These are phyloP conservation scores for Phytopythium mirpurense DNA, from an alignment of 352 stramenopile species.

Conservation along the genomic window DNA sequence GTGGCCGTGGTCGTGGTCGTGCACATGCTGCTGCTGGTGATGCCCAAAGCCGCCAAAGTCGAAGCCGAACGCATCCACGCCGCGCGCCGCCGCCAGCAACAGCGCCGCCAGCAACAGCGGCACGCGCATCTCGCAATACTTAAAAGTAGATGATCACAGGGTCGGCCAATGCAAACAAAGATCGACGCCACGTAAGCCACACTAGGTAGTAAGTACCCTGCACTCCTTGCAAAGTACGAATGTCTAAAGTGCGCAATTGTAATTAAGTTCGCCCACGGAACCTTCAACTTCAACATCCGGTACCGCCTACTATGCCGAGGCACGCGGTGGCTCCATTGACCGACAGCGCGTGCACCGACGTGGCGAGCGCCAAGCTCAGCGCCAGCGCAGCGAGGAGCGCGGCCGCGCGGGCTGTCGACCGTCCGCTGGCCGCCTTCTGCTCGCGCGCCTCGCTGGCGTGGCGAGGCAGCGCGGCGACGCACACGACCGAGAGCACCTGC, in stretches of 20 bases:
- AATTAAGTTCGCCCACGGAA: too few relatives aligned
- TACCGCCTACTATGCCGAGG: conserved; percentile 38
- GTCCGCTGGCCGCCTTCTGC: conserved; percentile 19
- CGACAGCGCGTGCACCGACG: conserved; percentile 45
- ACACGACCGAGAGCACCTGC: conserved; percentile 40
- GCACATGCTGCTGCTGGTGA: conserved; percentile 11
- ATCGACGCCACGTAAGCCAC: too few relatives aligned
- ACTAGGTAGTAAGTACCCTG: too few relatives aligned
- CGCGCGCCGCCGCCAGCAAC: conserved; percentile 4
- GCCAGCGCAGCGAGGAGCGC: conserved; percentile 18
- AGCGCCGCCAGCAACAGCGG: conserved; percentile 17
- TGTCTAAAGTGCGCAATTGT: too few relatives aligned
- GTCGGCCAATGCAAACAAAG: too few relatives aligned
- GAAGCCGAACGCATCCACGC: conserved; percentile 7
- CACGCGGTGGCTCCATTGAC: conserved; percentile 47
- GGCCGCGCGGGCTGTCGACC: conserved; percentile 14
- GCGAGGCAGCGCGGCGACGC: conserved; percentile 40
- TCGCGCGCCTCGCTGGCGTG: conserved; percentile 21
- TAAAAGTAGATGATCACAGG: too few relatives aligned
- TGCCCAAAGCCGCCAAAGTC: conserved; percentile 6
- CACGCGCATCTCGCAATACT: conserved; percentile 5
- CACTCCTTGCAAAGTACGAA: not conserved
- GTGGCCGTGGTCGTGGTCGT: conserved; percentile 18
- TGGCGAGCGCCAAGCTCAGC: conserved; percentile 15
- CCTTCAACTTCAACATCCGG: too few relatives aligned